A percentile compares a stretch with the other conserved stretches of the same genome.
Conservation (phyloP, 73 alveolate species). For the Paramecium primaurelia region DNA sequence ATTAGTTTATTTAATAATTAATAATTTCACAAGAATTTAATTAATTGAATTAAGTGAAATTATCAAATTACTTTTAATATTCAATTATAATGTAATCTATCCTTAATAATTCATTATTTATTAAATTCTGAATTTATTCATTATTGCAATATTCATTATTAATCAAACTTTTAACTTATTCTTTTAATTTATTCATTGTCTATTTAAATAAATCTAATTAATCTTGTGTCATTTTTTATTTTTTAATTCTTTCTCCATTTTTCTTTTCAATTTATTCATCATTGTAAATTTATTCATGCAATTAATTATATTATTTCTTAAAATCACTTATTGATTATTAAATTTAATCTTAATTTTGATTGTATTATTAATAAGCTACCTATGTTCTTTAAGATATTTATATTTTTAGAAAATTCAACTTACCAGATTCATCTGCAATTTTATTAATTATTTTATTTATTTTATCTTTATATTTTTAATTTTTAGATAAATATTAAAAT, state of each 20-base stretch:
- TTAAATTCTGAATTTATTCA: neutral
- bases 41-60: neutral
- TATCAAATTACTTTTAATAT: neutral
- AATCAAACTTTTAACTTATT: neutral
- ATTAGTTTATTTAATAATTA: neutral
- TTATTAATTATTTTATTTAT: neutral
- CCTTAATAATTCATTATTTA: neutral
- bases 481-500: neutral
- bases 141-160: neutral
- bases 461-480: neutral
- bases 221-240: neutral
- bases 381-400: neutral
- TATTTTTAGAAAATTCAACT: neutral
- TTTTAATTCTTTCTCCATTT: neutral
- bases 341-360: neutral
- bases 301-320: neutral
- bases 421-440: neutral
- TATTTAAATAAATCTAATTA: neutral
- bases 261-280: neutral
- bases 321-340: neutral
- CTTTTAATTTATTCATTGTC: neutral
- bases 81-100: neutral
- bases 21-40: neutral
- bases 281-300: neutral
- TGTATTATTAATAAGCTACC: neutral